Evolutionary conservation across 345 rosid genomes (phyloP).

Genomic region (Pelargonium nanum): DNA sequence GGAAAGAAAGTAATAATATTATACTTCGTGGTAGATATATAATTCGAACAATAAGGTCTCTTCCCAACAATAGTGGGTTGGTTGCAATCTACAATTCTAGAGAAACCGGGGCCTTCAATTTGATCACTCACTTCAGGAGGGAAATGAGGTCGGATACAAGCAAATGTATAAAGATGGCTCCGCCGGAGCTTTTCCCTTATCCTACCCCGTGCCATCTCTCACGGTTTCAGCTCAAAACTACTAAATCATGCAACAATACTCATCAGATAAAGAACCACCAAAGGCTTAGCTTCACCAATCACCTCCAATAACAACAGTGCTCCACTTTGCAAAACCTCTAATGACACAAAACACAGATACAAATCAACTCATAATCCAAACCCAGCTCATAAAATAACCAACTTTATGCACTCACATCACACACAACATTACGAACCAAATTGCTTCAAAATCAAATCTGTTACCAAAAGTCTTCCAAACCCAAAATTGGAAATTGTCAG

Average conservation of each 20-base stretch:
- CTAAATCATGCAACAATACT: conserved; percentile 10
- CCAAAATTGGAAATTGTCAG: conserved; percentile 6
- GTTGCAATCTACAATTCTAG: conserved; percentile 73
- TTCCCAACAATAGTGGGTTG: conserved; percentile 58
- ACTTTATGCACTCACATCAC: neutral
- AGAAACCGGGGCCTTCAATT: conserved; percentile 45
- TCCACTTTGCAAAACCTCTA: conserved; percentile 18
- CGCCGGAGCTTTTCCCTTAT: conserved; percentile 71
- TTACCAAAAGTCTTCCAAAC: conserved; percentile 4
- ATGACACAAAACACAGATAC: conserved; percentile 8
- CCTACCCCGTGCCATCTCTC: conserved; percentile 67
- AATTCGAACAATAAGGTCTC: conserved; percentile 74
- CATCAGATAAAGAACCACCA: conserved; percentile 8
- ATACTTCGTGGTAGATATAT: conserved; percentile 80
- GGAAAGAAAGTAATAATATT: conserved; percentile 68
- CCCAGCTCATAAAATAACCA: neutral
- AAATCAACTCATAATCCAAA: conserved; percentile 8
- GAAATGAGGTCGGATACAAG: neutral
- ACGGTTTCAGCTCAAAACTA: conserved; percentile 10
- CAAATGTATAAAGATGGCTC: conserved; percentile 49
- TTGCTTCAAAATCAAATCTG: conserved; percentile 7
- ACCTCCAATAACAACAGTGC: neutral
- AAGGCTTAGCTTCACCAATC: conserved; percentile 15
- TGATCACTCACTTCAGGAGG: neutral
- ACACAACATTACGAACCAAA: conserved; percentile 4